Conservation (phyloP, 2,329 filamentous ascomycete genomes). For the Fusarium verrucosum region DNA sequence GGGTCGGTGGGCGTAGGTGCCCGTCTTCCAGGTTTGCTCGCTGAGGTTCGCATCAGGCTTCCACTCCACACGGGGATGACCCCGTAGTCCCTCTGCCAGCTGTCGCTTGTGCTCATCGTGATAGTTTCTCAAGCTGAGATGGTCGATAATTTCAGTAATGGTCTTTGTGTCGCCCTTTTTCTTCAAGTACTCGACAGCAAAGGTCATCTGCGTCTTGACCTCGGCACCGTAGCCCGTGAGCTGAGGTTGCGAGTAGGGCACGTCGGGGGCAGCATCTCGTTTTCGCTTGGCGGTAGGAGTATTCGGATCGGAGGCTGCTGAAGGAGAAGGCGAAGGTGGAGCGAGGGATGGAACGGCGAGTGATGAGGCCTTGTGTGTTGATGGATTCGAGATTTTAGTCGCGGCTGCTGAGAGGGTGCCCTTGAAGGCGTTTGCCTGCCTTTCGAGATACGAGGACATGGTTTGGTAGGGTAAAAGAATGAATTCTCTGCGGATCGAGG, state of each 20-base stretch:
- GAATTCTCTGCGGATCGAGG: background rate
- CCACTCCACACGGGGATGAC: constrained; percentile 68
- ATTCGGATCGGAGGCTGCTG: constrained; percentile 64
- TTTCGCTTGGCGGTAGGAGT: constrained; percentile 73
- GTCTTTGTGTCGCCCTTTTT: constrained; percentile 74
- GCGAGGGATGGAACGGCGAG: constrained; percentile 52
- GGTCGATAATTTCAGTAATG: constrained; percentile 80
- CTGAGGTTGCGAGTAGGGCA: constrained; percentile 78
- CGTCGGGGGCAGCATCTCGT: constrained; percentile 62
- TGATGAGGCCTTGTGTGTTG: constrained; percentile 48
- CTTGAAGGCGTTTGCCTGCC: constrained; percentile 70
- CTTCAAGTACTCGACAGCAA: constrained; percentile 84
- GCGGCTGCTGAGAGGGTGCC: constrained; percentile 71
- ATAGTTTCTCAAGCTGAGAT: constrained; percentile 75
- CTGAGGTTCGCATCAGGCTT: constrained; percentile 67
- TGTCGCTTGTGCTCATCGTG: constrained; percentile 69
- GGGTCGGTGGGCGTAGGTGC: constrained; percentile 85
- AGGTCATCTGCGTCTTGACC: constrained; percentile 87
- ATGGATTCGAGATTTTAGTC: constrained; percentile 66
- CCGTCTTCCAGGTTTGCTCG: constrained; percentile 71
- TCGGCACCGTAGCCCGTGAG: constrained; percentile 80
- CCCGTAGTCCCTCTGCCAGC: constrained; percentile 74
- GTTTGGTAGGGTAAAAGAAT: constrained; percentile 38
- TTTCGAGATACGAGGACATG: constrained; percentile 72
- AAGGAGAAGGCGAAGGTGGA: constrained; percentile 71